These are phyloP conservation scores for Kodamaea sp. DNA, from an alignment of 1,139 yeast species.

Conservation along the genomic window DNA sequence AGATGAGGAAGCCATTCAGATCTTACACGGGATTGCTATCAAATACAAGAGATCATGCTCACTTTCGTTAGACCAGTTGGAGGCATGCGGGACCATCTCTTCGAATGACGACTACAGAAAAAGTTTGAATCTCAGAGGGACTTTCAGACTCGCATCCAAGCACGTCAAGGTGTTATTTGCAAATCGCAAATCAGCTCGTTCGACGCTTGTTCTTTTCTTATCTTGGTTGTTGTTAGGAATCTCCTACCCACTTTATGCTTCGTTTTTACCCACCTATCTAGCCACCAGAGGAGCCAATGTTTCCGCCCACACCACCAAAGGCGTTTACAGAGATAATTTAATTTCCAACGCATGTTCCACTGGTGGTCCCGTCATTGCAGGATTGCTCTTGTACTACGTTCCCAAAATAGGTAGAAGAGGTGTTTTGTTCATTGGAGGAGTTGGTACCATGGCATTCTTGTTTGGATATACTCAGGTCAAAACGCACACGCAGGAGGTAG, in stretches of 20 bases:
- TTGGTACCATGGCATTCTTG: conserved; percentile 52
- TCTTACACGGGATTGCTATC: conserved; percentile 26
- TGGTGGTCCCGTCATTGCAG: conserved; percentile 59
- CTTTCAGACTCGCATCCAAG: conserved; percentile 8
- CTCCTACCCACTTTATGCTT: conserved; percentile 37
- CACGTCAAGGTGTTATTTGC: conserved; percentile 31
- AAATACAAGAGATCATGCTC: conserved; percentile 29
- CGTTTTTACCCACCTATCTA: conserved; percentile 37
- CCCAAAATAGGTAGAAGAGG: conserved; percentile 57
- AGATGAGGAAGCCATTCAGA: conserved; percentile 32
- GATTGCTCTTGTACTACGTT: conserved; percentile 35
- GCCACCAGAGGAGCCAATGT: conserved; percentile 41
- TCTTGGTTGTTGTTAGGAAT: conserved; percentile 41
- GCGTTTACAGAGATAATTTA: conserved; percentile 51
- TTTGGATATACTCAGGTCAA: conserved; percentile 58
- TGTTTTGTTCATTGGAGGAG: conserved; percentile 52
- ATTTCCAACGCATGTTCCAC: conserved; percentile 51
- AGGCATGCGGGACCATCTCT: conserved; percentile 27
- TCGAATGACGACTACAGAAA: conserved; percentile 17
- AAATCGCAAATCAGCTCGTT: conserved; percentile 24
- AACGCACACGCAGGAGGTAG: conserved; percentile 50
- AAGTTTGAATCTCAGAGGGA: conserved; percentile 14
- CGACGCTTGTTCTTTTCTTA: conserved; percentile 28
- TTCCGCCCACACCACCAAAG: conserved; percentile 30
- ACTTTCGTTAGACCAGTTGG: conserved; percentile 27